Evolutionary conservation across 345 rosid species (phyloP).

Genomic region (Reutealis trisperma): DNA sequence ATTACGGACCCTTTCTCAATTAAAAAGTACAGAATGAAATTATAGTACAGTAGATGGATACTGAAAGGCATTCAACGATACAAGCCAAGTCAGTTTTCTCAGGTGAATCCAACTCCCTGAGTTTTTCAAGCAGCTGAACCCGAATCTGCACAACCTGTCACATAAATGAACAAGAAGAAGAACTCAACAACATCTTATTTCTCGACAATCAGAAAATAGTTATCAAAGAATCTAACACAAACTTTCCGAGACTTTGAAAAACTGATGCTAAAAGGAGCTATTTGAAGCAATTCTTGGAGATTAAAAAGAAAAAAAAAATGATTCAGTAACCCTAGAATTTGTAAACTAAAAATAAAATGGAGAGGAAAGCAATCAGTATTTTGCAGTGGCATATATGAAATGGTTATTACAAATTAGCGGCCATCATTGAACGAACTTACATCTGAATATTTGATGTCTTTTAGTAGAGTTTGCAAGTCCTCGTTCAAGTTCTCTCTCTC

Average conservation of each 20-base stretch:
- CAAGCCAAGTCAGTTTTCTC: conserved; percentile 51
- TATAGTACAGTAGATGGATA: conserved; percentile 60
- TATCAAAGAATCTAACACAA: not conserved
- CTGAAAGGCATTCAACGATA: conserved; percentile 54
- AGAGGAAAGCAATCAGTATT: not conserved
- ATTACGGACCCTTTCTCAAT: not conserved
- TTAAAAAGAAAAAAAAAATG: not conserved
- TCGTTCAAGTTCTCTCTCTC: conserved; percentile 31
- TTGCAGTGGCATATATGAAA: not conserved
- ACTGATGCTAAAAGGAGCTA: not conserved
- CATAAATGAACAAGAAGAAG: not conserved
- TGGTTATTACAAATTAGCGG: not conserved
- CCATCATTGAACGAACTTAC: conserved; percentile 35
- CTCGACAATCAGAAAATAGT: not conserved
- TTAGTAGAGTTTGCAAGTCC: conserved; percentile 45
- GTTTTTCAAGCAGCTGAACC: conserved; percentile 49
- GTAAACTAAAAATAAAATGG: not conserved
- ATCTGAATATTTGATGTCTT: conserved; percentile 63
- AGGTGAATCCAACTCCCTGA: conserved; percentile 44
- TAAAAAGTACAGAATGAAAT: not conserved
- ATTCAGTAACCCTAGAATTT: not conserved
- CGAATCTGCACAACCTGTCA: conserved; percentile 76
- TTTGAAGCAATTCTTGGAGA: not conserved
- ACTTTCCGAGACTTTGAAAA: not conserved
- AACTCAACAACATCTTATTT: not conserved